Base-by-base conservation (phyloP, 306 rosid genomes). In the Citrullus mucosospermus region DNA sequence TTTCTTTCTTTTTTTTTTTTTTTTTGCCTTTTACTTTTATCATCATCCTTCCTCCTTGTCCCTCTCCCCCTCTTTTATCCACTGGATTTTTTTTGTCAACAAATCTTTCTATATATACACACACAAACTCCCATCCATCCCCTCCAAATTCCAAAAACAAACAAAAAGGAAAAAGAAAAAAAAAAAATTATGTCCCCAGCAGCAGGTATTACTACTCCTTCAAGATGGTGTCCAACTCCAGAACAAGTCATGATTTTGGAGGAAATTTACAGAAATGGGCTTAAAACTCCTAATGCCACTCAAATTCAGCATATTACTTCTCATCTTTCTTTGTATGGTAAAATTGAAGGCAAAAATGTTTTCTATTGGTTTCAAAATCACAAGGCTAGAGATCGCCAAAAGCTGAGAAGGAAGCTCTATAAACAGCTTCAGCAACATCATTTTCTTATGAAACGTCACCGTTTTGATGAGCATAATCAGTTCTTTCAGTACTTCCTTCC, bases 331-430 rank as follows among this genome's bases (percentile, higher is more conserved):
- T 80, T 89, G 72, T 94, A 94, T 82, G 98, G 98, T 1, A 92
- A 89, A 78, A 94, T 94, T 30, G 94, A 91, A 74, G 97, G 98
- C 6, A 94, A 94, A 67, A 94, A 94, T 85, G 98, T 94, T 14
- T 94, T 92, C 81, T 94, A 94, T 82, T 94, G 98, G 98, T 94
- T 94, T 84, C 98, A 94, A 79, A 94, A 94, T 77, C 98, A 94
- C 79, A 94, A 94, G 86, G 98, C 97, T 38, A 90, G 98, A 81
- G 98, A 94, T 73, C 87, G 98, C 39, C 97, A 90, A 78, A 94
- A 92, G 77, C 88, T 92, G 0, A 81, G 97, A 77, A 88, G 94
- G 88, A 92, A 94, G 84, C 89, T 92, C 44, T 90, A 44, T 61
- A 90, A 87, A 82, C 96, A 94, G 75, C 87, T 90, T 73, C 98